Conservation (phyloP, 2,329 filamentous ascomycete genomes). For the Botrytis byssoidea region DNA sequence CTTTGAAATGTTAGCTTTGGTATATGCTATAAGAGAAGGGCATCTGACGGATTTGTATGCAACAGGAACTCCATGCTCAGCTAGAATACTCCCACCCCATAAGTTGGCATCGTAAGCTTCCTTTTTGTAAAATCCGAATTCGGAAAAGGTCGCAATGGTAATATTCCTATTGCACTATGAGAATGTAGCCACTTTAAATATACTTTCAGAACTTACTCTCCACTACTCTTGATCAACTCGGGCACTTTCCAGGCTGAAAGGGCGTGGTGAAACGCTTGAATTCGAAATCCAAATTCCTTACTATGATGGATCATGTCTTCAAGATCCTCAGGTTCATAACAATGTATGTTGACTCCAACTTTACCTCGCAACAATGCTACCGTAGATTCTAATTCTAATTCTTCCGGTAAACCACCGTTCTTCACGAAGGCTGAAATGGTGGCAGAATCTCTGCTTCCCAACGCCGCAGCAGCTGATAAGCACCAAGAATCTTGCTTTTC, state of each 20-base stretch:
- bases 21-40: background rate
- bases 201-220: conserved; percentile 38
- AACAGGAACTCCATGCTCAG: conserved; percentile 43
- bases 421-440: conserved; percentile 29
- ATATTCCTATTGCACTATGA: conserved; percentile 39
- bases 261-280: conserved; percentile 46
- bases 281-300: conserved; percentile 45
- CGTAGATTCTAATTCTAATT: conserved; percentile 44
- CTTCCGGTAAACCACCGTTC: conserved; percentile 36
- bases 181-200: background rate
- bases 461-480: conserved; percentile 31
- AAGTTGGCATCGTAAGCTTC: conserved; percentile 45
- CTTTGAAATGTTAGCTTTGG: conserved; percentile 22
- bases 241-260: conserved; percentile 44
- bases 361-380: conserved; percentile 44
- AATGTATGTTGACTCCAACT: conserved; percentile 46
- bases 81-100: conserved; percentile 43
- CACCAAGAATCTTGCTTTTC: conserved; percentile 42
- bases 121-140: conserved; percentile 45
- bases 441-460: conserved; percentile 27
- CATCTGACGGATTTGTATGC: conserved; percentile 44
- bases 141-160: conserved; percentile 46
- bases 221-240: conserved; percentile 43
- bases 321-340: conserved; percentile 47
- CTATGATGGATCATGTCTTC: conserved; percentile 46